These are phyloP conservation scores for Dipodascus geniculatus DNA, from an alignment of 805 yeast genomes.

Conservation along the genomic window DNA sequence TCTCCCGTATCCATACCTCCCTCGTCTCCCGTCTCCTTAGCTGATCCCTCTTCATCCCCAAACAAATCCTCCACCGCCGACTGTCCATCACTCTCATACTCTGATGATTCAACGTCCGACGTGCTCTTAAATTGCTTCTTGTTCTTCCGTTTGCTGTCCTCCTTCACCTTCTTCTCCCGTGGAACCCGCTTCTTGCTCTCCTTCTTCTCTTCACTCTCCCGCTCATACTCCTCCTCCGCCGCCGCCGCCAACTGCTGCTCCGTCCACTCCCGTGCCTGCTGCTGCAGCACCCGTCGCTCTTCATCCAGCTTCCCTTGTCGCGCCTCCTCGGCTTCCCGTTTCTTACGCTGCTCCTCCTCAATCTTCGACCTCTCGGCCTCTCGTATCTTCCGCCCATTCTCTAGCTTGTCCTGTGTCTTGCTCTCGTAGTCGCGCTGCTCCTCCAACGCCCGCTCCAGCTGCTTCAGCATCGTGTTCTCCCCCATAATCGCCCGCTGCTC, in stretches of 20 bases:
- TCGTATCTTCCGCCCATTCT: constrained; percentile 57
- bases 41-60: constrained; percentile 24
- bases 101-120: constrained; percentile 2
- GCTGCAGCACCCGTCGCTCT: constrained; percentile 21
- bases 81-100: constrained; percentile 5
- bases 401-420: constrained; percentile 46
- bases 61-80: constrained; percentile 22
- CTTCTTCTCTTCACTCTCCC: constrained; percentile 10
- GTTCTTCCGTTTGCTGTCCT: constrained; percentile 8
- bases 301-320: constrained; percentile 19
- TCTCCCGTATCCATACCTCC: constrained; percentile 25
- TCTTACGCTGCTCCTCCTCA: constrained; percentile 26
- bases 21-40: constrained; percentile 26
- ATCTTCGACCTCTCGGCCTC: constrained; percentile 40
- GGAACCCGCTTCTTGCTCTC: not conserved
- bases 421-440: constrained; percentile 63
- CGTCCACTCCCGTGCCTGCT: constrained; percentile 29
- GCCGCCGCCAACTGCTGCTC: constrained; percentile 30
- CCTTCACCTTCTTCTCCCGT: constrained; percentile 10
- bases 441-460: constrained; percentile 55
- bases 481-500: constrained; percentile 84
- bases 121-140: constrained; percentile 2
- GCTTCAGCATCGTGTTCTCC: constrained; percentile 56
- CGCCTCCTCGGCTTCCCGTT: constrained; percentile 26
- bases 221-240: constrained; percentile 14